Evolutionary conservation across 140 eudicot species (phyloP), one percentile per base, ranked within the genome.

Genomic region (Ambrosia hybrid): DNA sequence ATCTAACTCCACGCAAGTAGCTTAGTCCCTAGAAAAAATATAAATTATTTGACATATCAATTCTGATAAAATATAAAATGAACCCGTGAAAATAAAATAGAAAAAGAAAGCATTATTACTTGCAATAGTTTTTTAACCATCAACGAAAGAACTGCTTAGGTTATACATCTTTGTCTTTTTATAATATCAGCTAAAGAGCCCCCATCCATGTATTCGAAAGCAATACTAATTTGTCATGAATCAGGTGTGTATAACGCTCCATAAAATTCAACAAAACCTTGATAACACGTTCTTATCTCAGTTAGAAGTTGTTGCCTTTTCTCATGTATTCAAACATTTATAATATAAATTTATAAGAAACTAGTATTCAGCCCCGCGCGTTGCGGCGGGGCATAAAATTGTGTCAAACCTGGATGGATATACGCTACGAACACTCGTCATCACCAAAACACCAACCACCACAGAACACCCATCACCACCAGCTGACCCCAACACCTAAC

Each of bases 151-250:
- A 90, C 78, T 9, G 89, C 87, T 82, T 93, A 30, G 98, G 96
- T 79, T 21, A 21, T 21, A 21, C 26, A 21, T 71, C 82, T 88
- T 16, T 80, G 83, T 36, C 85, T 72, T 51, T 85, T 83, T 64
- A 93, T 82, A 39, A 90, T 66, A 79, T 93, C 98, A 59, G 98
- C 94, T 33, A 93, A 76, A 38, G 98, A 93, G 53, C 98, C 98
- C 51, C 97, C 98, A 70, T 93, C 97, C 98, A 93, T 93, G 85
- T 90, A 93, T 73, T 93, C 98, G 46, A 93, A 73, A 17, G 98
- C 98, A 52, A 93, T 93, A 81, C 98, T 93, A 51, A 93, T 93
- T 78, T 93, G 98, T 14, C 98, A 97, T 33, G 98, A 93, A 71
- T 90, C 98, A 6, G 98, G 97, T 34, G 95, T 90, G 60, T 93